These are phyloP conservation scores for Cyclotella sp. DNA, from an alignment of 108 stramenopile species.

Conservation along the genomic window DNA sequence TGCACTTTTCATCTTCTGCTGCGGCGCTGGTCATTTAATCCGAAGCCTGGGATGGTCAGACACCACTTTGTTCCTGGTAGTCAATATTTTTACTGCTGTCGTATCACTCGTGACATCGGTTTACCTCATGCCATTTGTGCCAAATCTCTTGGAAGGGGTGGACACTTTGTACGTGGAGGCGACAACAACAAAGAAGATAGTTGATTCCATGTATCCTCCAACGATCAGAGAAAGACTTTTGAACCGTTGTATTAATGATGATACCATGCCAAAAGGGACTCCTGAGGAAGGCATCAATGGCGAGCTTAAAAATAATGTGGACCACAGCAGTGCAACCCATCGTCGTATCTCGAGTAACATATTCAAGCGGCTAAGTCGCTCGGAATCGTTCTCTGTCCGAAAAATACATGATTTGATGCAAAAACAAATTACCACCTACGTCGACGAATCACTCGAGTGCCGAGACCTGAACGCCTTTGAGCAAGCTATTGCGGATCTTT, in stretches of 20 bases:
- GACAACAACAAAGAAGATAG: conserved; percentile 9
- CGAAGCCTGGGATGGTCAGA: conserved; percentile 34
- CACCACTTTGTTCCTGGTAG: conserved; percentile 15
- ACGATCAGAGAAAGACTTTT: conserved; percentile 14
- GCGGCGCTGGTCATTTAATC: conserved; percentile 59
- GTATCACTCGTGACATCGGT: conserved; percentile 51
- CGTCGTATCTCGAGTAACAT: too few relatives aligned
- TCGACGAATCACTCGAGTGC: too few relatives aligned
- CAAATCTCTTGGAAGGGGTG: conserved; percentile 25
- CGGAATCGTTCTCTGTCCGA: too few relatives aligned
- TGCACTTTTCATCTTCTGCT: conserved; percentile 63
- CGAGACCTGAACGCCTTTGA: neutral
- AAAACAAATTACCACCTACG: too few relatives aligned
- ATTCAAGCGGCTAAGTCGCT: too few relatives aligned
- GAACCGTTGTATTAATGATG: neutral
- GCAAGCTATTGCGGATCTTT: conserved; percentile 29
- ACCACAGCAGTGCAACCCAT: too few relatives aligned
- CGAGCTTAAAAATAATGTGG: too few relatives aligned
- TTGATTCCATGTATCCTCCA: conserved; percentile 16
- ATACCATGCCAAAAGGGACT: neutral
- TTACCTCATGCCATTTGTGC: conserved; percentile 57
- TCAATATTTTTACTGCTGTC: conserved; percentile 53
- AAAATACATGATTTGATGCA: too few relatives aligned
- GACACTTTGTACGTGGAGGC: conserved; percentile 30
- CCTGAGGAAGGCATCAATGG: too few relatives aligned